Evolutionary conservation across 306 rosid species (phyloP).

Genomic region (Rosa lucieae): DNA sequence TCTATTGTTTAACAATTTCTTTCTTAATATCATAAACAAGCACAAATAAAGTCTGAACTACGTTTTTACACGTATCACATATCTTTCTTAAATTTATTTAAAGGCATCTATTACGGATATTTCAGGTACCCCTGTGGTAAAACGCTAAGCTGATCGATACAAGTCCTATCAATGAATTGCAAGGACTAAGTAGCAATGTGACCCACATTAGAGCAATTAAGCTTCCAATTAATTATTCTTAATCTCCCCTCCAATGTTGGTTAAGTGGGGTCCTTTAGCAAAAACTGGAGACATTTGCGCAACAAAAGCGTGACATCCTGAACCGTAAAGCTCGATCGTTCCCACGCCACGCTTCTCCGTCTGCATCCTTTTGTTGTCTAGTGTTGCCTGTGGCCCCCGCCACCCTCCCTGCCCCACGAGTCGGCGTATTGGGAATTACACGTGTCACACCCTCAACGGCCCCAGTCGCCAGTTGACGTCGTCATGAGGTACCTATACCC

Average conservation of each 20-base stretch:
- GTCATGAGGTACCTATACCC: slow-evolving; percentile 38
- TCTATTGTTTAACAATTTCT: too few species aligned
- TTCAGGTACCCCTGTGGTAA: too few species aligned
- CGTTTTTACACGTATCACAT: too few species aligned
- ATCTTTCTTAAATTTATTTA: too few species aligned
- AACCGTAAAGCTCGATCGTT: slow-evolving; percentile 38
- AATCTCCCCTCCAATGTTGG: neutral
- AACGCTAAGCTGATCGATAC: too few species aligned
- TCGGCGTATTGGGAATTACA: slow-evolving; percentile 5
- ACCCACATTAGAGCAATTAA: neutral
- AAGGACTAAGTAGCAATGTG: too few species aligned
- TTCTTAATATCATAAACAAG: too few species aligned
- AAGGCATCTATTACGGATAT: too few species aligned
- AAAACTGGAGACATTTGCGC: slow-evolving; percentile 36
- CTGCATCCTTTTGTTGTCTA: slow-evolving; percentile 1
- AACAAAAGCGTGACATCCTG: slow-evolving; percentile 40
- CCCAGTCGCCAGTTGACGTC: slow-evolving; percentile 49
- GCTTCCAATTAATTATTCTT: neutral
- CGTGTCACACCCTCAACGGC: slow-evolving; percentile 41
- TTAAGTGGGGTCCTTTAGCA: slow-evolving; percentile 2
- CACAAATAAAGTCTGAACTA: too few species aligned
- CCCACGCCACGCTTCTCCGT: slow-evolving; percentile 47
- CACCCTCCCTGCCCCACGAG: slow-evolving; percentile 42
- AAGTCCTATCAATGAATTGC: too few species aligned
- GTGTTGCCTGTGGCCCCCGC: slow-evolving; percentile 31